A percentile compares a stretch with the other conserved stretches of the same genome.
Evolutionary conservation across 805 yeast species (phyloP).

Genomic region (Vanderwaltozyma verrucispora): DNA sequence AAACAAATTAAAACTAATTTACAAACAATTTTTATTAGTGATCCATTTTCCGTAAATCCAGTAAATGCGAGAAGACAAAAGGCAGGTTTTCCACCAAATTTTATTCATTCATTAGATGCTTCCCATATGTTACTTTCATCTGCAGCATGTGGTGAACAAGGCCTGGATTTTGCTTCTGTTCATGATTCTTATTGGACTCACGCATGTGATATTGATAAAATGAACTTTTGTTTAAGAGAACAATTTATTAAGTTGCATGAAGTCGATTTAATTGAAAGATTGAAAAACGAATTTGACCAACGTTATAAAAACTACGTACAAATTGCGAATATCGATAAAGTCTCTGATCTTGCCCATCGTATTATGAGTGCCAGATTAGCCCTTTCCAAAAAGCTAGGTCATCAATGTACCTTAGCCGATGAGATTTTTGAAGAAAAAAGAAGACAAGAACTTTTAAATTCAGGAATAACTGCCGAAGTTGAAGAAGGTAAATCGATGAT

Average conservation of each 20-base stretch:
- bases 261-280: conserved; percentile 56
- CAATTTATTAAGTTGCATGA: conserved; percentile 72
- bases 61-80: conserved; percentile 86
- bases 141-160: conserved; percentile 52
- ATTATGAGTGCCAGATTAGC: conserved; percentile 41
- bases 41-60: conserved; percentile 74
- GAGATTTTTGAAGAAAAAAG: conserved; percentile 63
- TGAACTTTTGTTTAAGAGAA: conserved; percentile 64
- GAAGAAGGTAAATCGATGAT: conserved; percentile 43
- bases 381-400: conserved; percentile 39
- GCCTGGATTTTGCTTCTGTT: conserved; percentile 79
- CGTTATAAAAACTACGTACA: conserved; percentile 68
- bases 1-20: conserved; percentile 68
- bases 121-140: conserved; percentile 94
- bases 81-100: conserved; percentile 93
- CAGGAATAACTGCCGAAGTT: conserved; percentile 41
- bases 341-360: conserved; percentile 40
- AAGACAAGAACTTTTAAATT: conserved; percentile 44
- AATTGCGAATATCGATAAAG: conserved; percentile 43
- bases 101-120: conserved; percentile 90
- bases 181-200: conserved; percentile 99
- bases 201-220: conserved; percentile 65
- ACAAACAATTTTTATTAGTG: conserved; percentile 78
- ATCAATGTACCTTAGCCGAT: conserved; percentile 53
- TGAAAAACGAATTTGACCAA: conserved; percentile 69